Conservation (phyloP, 2,329 filamentous ascomycete species). For the Aspergillus texensis region DNA sequence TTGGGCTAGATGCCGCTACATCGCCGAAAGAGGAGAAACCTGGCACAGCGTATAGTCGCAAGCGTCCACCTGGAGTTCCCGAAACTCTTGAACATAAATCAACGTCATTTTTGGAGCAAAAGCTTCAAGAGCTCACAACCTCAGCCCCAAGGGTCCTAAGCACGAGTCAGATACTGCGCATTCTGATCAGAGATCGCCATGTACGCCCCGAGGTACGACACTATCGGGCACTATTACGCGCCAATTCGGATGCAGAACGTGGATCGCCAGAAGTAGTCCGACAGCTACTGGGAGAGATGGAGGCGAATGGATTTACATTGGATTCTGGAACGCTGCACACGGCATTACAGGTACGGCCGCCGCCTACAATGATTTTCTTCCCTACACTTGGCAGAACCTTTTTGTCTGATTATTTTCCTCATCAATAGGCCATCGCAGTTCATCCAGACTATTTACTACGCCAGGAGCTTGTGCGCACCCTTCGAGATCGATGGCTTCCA, state of each 20-base stretch:
- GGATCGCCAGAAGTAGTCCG: slow-evolving; percentile 69
- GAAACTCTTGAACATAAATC: slow-evolving; percentile 19
- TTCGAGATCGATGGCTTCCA: slow-evolving; percentile 68
- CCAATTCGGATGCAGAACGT: slow-evolving; percentile 63
- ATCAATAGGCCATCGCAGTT: slow-evolving; percentile 66
- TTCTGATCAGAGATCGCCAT: slow-evolving; percentile 42
- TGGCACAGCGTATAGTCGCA: neutral
- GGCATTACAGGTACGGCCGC: slow-evolving; percentile 62
- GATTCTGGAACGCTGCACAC: slow-evolving; percentile 72
- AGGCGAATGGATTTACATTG: slow-evolving; percentile 59
- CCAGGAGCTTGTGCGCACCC: slow-evolving; percentile 66
- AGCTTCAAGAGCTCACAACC: slow-evolving; percentile 30
- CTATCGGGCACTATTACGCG: slow-evolving; percentile 75
- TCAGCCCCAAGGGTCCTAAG: slow-evolving; percentile 28
- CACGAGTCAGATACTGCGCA: slow-evolving; percentile 37
- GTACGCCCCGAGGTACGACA: slow-evolving; percentile 41
- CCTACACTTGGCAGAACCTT: neutral
- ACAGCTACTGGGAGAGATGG: slow-evolving; percentile 73
- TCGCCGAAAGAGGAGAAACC: neutral
- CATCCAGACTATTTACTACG: slow-evolving; percentile 85
- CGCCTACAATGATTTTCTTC: neutral
- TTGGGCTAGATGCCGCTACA: neutral
- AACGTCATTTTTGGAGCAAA: slow-evolving; percentile 31
- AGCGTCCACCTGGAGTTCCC: slow-evolving; percentile 19
- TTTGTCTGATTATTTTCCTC: neutral